Percentiles rank a stretch among this genome's conserved stretches.
Evolutionary conservation across 2,329 filamentous ascomycete species (phyloP).

Genomic region (Escovopsis weberi): DNA sequence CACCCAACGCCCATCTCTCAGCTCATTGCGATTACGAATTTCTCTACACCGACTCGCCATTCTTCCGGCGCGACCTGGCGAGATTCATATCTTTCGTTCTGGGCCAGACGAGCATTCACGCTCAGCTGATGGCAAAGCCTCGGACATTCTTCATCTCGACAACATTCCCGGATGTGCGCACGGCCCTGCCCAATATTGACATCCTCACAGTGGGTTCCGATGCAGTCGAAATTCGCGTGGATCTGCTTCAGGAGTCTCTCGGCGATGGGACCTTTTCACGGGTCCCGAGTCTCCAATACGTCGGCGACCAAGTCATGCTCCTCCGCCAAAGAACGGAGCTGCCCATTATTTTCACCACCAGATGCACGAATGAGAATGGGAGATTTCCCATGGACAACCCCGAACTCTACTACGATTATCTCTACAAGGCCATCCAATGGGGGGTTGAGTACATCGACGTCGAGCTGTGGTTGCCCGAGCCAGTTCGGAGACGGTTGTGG

Average conservation of each 20-base stretch:
- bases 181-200: conserved; percentile 70
- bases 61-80: conserved; percentile 60
- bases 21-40: conserved; percentile 72
- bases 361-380: conserved; percentile 70
- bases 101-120: conserved; percentile 66
- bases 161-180: conserved; percentile 73
- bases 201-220: conserved; percentile 79
- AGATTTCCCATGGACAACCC: conserved; percentile 75
- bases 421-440: conserved; percentile 77
- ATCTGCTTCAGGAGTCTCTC: conserved; percentile 61
- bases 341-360: conserved; percentile 80
- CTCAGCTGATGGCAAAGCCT: conserved; percentile 60
- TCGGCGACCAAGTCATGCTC: conserved; percentile 75
- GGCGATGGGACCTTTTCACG: conserved; percentile 44
- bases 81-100: conserved; percentile 68
- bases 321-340: conserved; percentile 71
- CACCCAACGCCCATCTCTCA: conserved; percentile 51
- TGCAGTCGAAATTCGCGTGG: conserved; percentile 72
- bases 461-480: conserved; percentile 72
- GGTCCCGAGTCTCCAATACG: conserved; percentile 68
- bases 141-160: conserved; percentile 78
- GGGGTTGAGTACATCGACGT: conserved; percentile 84
- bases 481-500: conserved; percentile 52
- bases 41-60: conserved; percentile 59
- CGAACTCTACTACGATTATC: conserved; percentile 58